A percentile compares a stretch with the other conserved stretches of the same genome.
These are phyloP conservation scores for Eutrema heterophyllum DNA, from an alignment of 345 rosid species.

Conservation along the genomic window DNA sequence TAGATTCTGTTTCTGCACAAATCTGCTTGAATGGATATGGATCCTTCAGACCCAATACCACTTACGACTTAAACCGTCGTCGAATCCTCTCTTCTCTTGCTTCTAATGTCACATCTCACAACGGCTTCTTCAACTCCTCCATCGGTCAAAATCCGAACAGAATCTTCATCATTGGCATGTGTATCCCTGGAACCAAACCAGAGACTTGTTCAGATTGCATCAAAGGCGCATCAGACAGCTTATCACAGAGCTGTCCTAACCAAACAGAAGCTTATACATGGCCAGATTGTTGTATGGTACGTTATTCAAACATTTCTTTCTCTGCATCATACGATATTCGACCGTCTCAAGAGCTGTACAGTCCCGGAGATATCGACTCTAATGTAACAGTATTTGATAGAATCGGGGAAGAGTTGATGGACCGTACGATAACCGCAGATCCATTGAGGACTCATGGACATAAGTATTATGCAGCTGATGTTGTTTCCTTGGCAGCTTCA, in stretches of 20 bases:
- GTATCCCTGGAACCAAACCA: slow-evolving; percentile 33
- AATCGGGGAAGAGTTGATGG: slow-evolving; percentile 8
- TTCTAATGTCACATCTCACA: background rate
- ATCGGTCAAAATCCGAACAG: slow-evolving; percentile 15
- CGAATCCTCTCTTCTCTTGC: slow-evolving; percentile 22
- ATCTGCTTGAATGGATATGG: slow-evolving; percentile 19
- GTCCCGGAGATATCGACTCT: background rate
- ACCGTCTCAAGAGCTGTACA: background rate
- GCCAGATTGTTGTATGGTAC: slow-evolving; percentile 35
- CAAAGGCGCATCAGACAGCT: slow-evolving; percentile 1
- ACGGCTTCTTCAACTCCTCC: slow-evolving; percentile 30
- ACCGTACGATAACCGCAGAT: background rate
- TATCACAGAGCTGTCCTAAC: slow-evolving; percentile 26
- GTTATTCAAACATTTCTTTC: slow-evolving; percentile 32
- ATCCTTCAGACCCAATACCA: slow-evolving; percentile 3
- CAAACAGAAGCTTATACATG: slow-evolving; percentile 36
- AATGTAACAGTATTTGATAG: background rate
- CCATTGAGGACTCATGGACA: background rate
- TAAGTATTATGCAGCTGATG: slow-evolving; percentile 13
- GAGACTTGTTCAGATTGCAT: slow-evolving; percentile 32
- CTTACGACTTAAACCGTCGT: slow-evolving; percentile 25
- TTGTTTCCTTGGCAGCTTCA: slow-evolving; percentile 2
- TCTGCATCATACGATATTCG: background rate
- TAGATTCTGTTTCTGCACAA: background rate
- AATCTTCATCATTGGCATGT: slow-evolving; percentile 31